A percentile compares a stretch with the other conserved stretches of the same genome.
Evolutionary conservation across 2,329 filamentous ascomycete species (phyloP).

Genomic region (Thielaviopsis euricoi): DNA sequence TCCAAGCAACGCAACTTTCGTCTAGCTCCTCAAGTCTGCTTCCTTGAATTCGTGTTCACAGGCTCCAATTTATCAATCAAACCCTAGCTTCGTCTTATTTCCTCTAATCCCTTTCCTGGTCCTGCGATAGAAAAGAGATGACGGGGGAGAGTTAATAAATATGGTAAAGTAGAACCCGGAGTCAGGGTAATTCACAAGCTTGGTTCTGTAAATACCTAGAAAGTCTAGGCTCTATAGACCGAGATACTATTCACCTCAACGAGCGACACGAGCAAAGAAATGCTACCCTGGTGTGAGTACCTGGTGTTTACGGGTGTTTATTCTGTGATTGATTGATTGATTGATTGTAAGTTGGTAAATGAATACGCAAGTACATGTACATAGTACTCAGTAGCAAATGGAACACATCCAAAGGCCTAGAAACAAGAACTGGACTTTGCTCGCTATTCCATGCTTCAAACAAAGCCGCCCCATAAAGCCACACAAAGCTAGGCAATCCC

Average conservation of each 20-base stretch:
- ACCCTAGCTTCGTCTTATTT: neutral
- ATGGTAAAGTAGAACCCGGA: neutral
- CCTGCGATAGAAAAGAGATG: neutral
- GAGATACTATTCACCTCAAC: too few species aligned
- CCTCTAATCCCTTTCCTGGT: neutral
- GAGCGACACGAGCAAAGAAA: too few species aligned
- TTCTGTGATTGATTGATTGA: too few species aligned
- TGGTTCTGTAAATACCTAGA: neutral
- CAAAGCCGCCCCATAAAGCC: conserved; percentile 1
- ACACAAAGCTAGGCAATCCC: neutral
- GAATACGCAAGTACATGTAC: too few species aligned
- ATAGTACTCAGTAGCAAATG: too few species aligned
- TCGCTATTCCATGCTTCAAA: neutral
- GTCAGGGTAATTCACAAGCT: neutral
- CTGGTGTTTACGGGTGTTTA: too few species aligned
- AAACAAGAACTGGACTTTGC: neutral
- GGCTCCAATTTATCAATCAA: neutral
- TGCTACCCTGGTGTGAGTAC: too few species aligned
- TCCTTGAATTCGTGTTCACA: neutral
- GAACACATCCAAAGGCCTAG: too few species aligned
- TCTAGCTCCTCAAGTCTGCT: neutral
- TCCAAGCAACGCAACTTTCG: too few species aligned
- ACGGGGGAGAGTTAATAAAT: too few species aligned
- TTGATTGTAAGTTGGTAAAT: too few species aligned
- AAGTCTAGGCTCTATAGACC: neutral